Conservation (phyloP, 1,139 yeast genomes). For the Arxiozyma heterogenica region DNA sequence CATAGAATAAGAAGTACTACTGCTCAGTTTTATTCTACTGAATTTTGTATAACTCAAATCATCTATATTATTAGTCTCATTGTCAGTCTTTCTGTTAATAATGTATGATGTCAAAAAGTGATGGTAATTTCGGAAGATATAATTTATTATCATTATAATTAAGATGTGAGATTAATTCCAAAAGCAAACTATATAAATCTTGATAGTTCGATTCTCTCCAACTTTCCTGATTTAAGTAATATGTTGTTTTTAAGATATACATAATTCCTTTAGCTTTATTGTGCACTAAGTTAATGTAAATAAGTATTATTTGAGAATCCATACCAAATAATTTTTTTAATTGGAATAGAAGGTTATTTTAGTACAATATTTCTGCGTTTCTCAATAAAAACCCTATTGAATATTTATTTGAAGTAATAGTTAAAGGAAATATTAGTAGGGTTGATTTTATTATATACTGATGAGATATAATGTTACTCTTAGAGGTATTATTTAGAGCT, state of each 20-base stretch:
- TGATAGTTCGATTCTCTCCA: conserved; percentile 9
- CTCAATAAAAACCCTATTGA: conserved; percentile 11
- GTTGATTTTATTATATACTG: conserved; percentile 7
- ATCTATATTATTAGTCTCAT: not conserved
- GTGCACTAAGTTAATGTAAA: conserved; percentile 6
- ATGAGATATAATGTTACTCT: not conserved
- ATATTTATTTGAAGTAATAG: conserved; percentile 12
- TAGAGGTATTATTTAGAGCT: not conserved
- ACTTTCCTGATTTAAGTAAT: conserved; percentile 3
- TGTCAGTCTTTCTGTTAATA: not conserved
- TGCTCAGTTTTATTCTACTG: conserved; percentile 10
- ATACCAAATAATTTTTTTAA: not conserved
- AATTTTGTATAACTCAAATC: not conserved
- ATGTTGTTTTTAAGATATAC: conserved; percentile 8
- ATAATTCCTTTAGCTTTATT: conserved; percentile 8
- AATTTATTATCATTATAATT: not conserved
- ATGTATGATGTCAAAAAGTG: conserved; percentile 6
- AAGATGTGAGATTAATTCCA: conserved; percentile 5
- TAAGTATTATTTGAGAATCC: conserved; percentile 2
- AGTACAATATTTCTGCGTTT: conserved; percentile 6
- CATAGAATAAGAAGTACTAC: conserved; percentile 8
- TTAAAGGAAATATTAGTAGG: conserved; percentile 19
- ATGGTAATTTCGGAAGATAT: conserved; percentile 14
- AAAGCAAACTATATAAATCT: conserved; percentile 15
- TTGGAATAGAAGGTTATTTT: not conserved